phyloP scores from a whole-genome alignment of 305 asterid genomes.

The Solanum hybrid region DNA sequence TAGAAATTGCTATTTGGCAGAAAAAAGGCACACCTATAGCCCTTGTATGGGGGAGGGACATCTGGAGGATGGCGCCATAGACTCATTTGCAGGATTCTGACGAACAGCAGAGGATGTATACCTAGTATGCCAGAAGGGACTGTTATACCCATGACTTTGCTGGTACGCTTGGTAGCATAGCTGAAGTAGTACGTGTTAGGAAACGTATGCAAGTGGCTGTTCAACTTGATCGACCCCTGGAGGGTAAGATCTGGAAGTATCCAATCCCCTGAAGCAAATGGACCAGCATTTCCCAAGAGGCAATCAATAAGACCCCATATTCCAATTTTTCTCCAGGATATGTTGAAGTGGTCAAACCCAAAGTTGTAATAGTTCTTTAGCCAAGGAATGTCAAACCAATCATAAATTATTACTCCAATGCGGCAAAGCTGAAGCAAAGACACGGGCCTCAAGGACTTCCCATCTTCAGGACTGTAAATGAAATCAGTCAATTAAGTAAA shows the following conservation, averaged over 20 bases:
- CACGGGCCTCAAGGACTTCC: conserved; percentile 66
- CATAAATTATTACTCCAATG: conserved; percentile 73
- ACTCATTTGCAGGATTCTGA: conserved; percentile 87
- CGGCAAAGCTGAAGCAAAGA: conserved; percentile 82
- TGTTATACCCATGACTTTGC: conserved; percentile 53
- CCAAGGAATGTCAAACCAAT: conserved; percentile 85
- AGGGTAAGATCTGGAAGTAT: conserved; percentile 89
- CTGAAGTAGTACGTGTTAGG: conserved; percentile 89
- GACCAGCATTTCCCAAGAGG: conserved; percentile 72
- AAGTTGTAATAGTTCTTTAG: conserved; percentile 76
- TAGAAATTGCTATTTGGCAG: neutral
- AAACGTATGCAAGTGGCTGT: conserved; percentile 50
- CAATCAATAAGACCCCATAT: conserved; percentile 73
- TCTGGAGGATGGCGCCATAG: conserved; percentile 75
- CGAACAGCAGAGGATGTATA: conserved; percentile 68
- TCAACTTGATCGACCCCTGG: conserved; percentile 66
- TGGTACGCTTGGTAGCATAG: conserved; percentile 82
- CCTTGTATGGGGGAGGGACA: conserved; percentile 75
- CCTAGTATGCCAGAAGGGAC: conserved; percentile 75
- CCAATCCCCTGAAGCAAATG: conserved; percentile 89
- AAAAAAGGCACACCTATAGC: conserved; percentile 45
- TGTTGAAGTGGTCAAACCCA: conserved; percentile 87
- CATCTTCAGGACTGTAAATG: conserved; percentile 67
- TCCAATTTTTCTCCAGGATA: conserved; percentile 66
- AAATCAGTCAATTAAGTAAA: neutral